These are phyloP conservation scores for Coccinonectria pachysandricola DNA, from an alignment of 2,329 filamentous ascomycete species.

Conservation along the genomic window DNA sequence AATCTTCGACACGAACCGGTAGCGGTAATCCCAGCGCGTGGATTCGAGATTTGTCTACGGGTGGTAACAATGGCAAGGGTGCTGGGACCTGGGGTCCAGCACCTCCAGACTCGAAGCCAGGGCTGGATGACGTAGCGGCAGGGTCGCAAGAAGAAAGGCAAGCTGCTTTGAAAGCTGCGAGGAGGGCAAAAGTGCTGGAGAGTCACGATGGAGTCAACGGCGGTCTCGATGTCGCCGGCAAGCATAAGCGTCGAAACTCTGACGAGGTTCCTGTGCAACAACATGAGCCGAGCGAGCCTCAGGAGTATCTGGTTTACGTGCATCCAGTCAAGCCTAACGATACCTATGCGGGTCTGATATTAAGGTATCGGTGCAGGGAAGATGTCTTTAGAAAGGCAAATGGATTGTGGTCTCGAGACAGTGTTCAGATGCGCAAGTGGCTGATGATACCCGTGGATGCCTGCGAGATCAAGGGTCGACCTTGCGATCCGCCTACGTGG, in stretches of 20 bases:
- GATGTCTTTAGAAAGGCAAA: slow-evolving; percentile 80
- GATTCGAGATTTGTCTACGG: slow-evolving; percentile 10
- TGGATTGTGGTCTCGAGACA: slow-evolving; percentile 89
- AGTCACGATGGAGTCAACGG: slow-evolving; percentile 51
- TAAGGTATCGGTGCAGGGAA: slow-evolving; percentile 80
- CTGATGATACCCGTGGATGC: slow-evolving; percentile 82
- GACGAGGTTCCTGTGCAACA: slow-evolving; percentile 48
- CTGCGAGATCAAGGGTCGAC: slow-evolving; percentile 71
- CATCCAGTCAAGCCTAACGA: slow-evolving; percentile 76
- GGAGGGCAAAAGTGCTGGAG: slow-evolving; percentile 49
- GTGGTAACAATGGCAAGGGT: slow-evolving; percentile 8
- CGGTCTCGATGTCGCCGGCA: slow-evolving; percentile 43
- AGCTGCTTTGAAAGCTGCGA: slow-evolving; percentile 43
- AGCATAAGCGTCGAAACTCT: slow-evolving; percentile 57
- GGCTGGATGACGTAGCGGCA: slow-evolving; percentile 39
- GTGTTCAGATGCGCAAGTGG: slow-evolving; percentile 71
- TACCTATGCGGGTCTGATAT: slow-evolving; percentile 81
- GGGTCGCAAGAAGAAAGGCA: slow-evolving; percentile 45
- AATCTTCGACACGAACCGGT: slow-evolving; percentile 13
- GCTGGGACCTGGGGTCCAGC: slow-evolving; percentile 38
- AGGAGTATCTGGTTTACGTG: slow-evolving; percentile 78
- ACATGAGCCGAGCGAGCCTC: slow-evolving; percentile 33
- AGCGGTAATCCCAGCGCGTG: slow-evolving; percentile 12
- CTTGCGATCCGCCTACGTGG: slow-evolving; percentile 43
- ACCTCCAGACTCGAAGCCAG: slow-evolving; percentile 30